Conservation (phyloP, 805 yeast genomes). For the Brettanomyces nanus region DNA sequence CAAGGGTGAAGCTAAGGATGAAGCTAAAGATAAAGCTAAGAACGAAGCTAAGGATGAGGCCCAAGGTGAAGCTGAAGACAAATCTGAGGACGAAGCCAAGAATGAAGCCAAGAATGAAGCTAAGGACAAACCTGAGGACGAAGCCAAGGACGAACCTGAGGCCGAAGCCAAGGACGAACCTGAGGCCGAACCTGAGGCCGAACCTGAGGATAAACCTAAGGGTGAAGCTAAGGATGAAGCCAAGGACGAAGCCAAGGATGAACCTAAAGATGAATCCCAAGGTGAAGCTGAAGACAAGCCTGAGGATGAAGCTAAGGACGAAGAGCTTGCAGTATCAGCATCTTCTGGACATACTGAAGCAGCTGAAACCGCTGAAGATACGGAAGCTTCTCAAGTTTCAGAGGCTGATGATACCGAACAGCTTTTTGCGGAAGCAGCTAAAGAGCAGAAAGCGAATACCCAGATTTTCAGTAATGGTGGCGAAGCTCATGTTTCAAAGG, state of each 20-base stretch:
- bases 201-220: constrained; percentile 1
- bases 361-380: constrained; percentile 4
- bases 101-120: constrained; percentile 9
- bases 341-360: background rate
- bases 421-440: constrained; percentile 21
- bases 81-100: background rate
- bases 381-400: constrained; percentile 4
- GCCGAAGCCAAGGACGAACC: constrained; percentile 4
- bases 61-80: constrained; percentile 2
- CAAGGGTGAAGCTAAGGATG: constrained; percentile 2
- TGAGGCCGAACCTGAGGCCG: too few species aligned
- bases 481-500: constrained; percentile 25
- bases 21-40: constrained; percentile 8
- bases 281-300: too few species aligned
- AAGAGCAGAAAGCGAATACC: constrained; percentile 14
- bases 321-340: background rate
- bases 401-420: constrained; percentile 19
- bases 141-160: constrained; percentile 2
- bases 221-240: too few species aligned
- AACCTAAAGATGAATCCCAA: too few species aligned
- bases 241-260: too few species aligned
- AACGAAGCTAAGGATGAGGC: constrained; percentile 7
- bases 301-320: too few species aligned
- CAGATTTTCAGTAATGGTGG: constrained; percentile 12
- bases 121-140: constrained; percentile 4